These are phyloP conservation scores for Cutaneotrichosporon curvatum DNA, from an alignment of 1,284 basidiomycete genomes.

Conservation along the genomic window DNA sequence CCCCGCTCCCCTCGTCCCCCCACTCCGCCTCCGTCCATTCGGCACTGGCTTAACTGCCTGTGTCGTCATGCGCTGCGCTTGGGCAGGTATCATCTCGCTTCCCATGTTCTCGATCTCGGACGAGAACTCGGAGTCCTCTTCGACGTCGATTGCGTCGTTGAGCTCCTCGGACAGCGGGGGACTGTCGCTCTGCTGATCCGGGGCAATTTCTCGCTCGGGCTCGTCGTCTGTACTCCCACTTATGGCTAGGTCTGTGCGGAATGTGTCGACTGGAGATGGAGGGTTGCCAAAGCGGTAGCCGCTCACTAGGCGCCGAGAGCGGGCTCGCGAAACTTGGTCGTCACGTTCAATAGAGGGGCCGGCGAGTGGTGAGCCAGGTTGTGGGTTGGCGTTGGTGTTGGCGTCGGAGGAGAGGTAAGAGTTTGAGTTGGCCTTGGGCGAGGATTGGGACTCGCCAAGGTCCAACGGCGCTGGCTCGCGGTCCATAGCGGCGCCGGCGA, in stretches of 20 bases:
- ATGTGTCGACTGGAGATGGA: constrained; percentile 16
- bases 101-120: no score
- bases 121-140: background rate
- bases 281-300: constrained; percentile 45
- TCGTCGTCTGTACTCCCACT: background rate
- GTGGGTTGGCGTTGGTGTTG: no score
- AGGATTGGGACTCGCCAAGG: no score
- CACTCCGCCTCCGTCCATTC: no score
- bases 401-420: no score
- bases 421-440: no score
- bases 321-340: constrained; percentile 28
- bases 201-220: background rate
- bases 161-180: constrained; percentile 29
- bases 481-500: constrained; percentile 25
- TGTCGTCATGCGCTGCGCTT: no score
- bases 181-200: constrained; percentile 16
- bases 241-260: background rate
- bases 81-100: no score
- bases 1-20: background rate
- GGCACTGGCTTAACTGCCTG: no score
- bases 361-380: no score
- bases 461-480: constrained; percentile 28
- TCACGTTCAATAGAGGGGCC: constrained; percentile 14
- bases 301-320: constrained; percentile 35
- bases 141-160: background rate